Evolutionary conservation across 768 basidiomycete species (phyloP), one percentile per base, ranked within the genome.

Genomic region (Infundibulicybe gibba): DNA sequence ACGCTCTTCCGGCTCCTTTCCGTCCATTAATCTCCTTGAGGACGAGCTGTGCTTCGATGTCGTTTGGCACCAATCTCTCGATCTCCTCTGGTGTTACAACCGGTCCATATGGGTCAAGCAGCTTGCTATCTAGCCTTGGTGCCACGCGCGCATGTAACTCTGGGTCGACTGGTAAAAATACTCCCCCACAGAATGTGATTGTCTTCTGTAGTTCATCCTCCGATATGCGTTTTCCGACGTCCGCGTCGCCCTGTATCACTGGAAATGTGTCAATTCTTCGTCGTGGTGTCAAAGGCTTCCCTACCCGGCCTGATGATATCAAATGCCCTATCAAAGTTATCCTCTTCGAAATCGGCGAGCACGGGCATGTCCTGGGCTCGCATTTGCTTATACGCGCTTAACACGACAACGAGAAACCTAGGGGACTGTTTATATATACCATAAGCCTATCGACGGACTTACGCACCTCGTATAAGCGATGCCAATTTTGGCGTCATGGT

Each of bases 171-270:
- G 61, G 62, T 56, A 41, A 64, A 55, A 19, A 65, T 51, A 45
- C 60, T 39, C 57, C 52, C 44, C 56, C 49, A 32, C 57, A 63
- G 45, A 61, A 63, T 16, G 60, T 57, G 49, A 65, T 53, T 1
- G 80, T 74, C 43, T 63, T 68, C 49, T 79, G 68, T 0, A 81
- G 63, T 50, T 82, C 81, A 47, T 64, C 58, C 48, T 75, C 75
- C 2, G 76, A 74, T 25, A 80, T 59, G 40, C 44, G 56, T 20
- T 62, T 59, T 14, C 76, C 77, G 51, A 76, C 67, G 45, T 81
- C 79, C 0, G 71, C 72, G 20, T 66, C 65, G 9, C 79, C 79
- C 49, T 81, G 79, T 21, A 81, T 80, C n/a, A 80, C 79, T 78
- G 46, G 14, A 40, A 21, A 11, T 31, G 45, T 33, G 15, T 15